Base-by-base conservation (phyloP, 352 stramenopile genomes). In the Elongisporangium senticosum region DNA sequence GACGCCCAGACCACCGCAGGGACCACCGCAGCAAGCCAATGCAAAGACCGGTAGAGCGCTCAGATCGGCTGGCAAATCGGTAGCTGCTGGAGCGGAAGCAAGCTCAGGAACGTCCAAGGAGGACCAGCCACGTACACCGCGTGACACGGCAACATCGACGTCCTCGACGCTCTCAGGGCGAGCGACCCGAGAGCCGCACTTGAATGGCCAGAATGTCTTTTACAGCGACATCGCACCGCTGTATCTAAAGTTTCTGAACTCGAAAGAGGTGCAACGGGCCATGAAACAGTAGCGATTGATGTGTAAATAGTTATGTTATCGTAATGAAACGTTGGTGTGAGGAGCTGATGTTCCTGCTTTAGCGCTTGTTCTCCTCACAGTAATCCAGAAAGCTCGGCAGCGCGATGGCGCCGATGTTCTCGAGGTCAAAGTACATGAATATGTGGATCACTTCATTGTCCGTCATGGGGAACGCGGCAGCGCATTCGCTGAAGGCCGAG, bases 391-490 rank as follows among this genome's bases (percentile, higher is more conserved):
- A 71, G 3, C 59, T 33, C 11, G 53, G 33, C n/a, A 86, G 22
- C 7, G 56, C 51, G n/a, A 91, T 83, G 11, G 74, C 76, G 2
- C 79, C 82, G 17, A 91, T 75, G 61, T 79, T 85, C 51, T 86
- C 67, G 5, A 65, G 22, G 54, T 92, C 83, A 56, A 90, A 90
- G 61, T 83, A 68, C 83, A 92, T 92, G 71, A 92, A 92, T 14
- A 79, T 74, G 58, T 90, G 80, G 62, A 90, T 86, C 33, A 72
- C 68, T 28, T 92, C 83, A 23, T 71, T 71, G 43, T 89, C 74
- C 1, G 59, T 68, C 21, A 86, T 39, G 4, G 48, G 13, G 47
- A 21, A 50, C 52, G 51, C 52, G 19, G 14, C 55, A 20, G 26
- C n/a, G 55, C 40, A 15, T n/a, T 55, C 23, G n/a, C 51, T 17